Base-by-base conservation (phyloP, 1,284 basidiomycete species). In the Phylloporus sp. region DNA sequence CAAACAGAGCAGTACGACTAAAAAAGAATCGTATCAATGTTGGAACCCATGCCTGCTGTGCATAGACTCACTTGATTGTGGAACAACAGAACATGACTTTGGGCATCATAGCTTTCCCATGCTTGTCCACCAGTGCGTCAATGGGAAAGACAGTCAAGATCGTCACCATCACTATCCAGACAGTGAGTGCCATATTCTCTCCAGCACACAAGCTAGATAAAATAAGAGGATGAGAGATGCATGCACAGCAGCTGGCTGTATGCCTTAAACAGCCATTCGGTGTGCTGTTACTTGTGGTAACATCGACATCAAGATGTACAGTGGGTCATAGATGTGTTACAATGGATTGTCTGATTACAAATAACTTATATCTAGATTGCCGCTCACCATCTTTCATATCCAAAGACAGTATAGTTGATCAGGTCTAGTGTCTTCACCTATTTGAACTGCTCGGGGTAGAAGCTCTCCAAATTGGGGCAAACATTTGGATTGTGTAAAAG, bases 121-220 rank as follows among this genome's bases (percentile, higher is more conserved):
- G 12, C 11, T 44, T 34, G 37, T 61, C 58, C 58, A 37, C 58
- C 11, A 47, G 60, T 3, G 60, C 58, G 12, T 61, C 58, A 31
- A 61, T 61, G 18, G 60, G 61, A 34, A 61, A 61, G 4, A 61
- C 58, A 6, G 47, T 32, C 15, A 61, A 29, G 17, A 61, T 61
- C 11, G 58, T 61, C 34, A 17, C 58, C 56, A 60, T 60, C 29
- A 57, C 60, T 26, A 61, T 60, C 60, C 60, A 60, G 6, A 61
- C 60, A 1, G 56, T 61, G 18, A 61, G 60, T 20, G 57, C 60
- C 60, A 61, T 61, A 34, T 4, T 61, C 57, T 61, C 60, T 17
- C 60, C 60, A 8, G 60, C 60, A 24, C 60, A 61, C 24, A 46
- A 60, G 11, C 60, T 50, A 29, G 29, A 29, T 29, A 4, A 29